Conservation (phyloP, 306 rosid species). For the Rosa rugosa region DNA sequence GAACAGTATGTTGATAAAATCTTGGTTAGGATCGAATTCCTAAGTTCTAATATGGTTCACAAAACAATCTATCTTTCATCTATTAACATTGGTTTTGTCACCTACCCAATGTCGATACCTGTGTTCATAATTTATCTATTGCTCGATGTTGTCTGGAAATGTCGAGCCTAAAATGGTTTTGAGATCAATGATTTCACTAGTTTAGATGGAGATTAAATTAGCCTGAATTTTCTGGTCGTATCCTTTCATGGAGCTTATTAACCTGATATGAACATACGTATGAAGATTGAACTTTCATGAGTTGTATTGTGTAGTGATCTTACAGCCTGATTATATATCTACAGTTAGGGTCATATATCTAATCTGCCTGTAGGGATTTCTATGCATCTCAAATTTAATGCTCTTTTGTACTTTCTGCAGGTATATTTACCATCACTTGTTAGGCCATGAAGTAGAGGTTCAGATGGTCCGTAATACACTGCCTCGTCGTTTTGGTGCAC, state of each 20-base stretch:
- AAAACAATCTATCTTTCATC: not conserved
- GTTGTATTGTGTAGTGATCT: not conserved
- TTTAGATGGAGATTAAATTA: not conserved
- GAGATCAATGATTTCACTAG: not conserved
- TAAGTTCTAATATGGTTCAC: not conserved
- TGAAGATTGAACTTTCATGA: not conserved
- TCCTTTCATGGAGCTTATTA: not conserved
- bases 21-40: not conserved
- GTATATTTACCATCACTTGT: conserved; percentile 91
- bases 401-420: conserved; percentile 38
- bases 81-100: not conserved
- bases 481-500: conserved; percentile 99
- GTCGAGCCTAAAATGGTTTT: not conserved
- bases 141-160: not conserved
- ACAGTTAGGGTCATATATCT: not conserved
- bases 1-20: not conserved
- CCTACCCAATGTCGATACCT: not conserved
- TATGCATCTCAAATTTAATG: not conserved
- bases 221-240: not conserved
- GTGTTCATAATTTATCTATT: not conserved
- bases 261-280: not conserved
- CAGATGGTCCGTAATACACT: conserved; percentile 97
- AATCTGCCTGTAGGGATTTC: not conserved
- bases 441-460: conserved; percentile 99
- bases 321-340: not conserved